A percentile compares a stretch with the other conserved stretches of the same genome.
Conservation (phyloP, 805 yeast species). For the Candida vartiovaarae region DNA sequence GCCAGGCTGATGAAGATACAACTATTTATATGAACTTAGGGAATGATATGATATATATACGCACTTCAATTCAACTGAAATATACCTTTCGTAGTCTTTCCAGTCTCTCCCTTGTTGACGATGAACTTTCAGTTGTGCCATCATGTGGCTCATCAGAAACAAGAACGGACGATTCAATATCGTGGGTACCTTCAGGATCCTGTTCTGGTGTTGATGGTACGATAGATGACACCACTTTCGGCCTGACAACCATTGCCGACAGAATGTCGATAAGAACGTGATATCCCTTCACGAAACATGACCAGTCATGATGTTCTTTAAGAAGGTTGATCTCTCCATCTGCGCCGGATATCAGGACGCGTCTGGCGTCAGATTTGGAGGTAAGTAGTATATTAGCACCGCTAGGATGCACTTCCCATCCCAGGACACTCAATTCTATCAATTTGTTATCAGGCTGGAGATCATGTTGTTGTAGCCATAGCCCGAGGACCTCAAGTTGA, state of each 20-base stretch:
- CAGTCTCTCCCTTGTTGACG: slow-evolving; percentile 4
- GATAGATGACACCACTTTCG: neutral
- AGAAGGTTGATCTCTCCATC: slow-evolving; percentile 23
- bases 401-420: slow-evolving; percentile 31
- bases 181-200: no score
- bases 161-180: no score
- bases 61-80: slow-evolving; percentile 1
- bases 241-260: neutral
- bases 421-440: slow-evolving; percentile 24
- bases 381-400: slow-evolving; percentile 22
- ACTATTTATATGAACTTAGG: no score
- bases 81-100: slow-evolving; percentile 12
- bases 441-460: slow-evolving; percentile 6
- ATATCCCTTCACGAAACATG: slow-evolving; percentile 25
- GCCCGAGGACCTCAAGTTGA: neutral
- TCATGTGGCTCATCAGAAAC: no score
- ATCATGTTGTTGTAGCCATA: slow-evolving; percentile 9
- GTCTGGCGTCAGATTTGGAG: slow-evolving; percentile 30
- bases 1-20: no score
- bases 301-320: slow-evolving; percentile 33
- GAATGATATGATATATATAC: no score
- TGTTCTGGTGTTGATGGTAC: no score
- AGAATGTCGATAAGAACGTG: slow-evolving; percentile 10
- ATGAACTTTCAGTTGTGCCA: no score
- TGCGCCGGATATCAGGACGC: slow-evolving; percentile 20